These are phyloP conservation scores for Fusarium dimerum DNA, from an alignment of 2,329 filamentous ascomycete genomes.

Conservation along the genomic window DNA sequence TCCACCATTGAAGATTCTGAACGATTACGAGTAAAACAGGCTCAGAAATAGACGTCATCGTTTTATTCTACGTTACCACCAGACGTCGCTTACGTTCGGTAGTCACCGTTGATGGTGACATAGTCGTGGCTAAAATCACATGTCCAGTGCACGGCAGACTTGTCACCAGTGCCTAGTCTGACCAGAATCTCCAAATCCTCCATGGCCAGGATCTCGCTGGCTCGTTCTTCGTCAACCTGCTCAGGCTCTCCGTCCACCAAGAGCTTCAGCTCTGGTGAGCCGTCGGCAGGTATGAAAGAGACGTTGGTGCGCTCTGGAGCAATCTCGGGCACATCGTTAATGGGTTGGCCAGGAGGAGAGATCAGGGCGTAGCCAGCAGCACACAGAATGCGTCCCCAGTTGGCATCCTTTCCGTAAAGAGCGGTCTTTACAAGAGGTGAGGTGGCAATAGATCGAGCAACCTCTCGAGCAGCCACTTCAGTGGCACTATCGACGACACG, in stretches of 20 bases:
- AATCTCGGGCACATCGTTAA: slow-evolving; percentile 63
- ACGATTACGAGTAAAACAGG: not conserved
- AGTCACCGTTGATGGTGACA: slow-evolving; percentile 69
- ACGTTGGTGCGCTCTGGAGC: slow-evolving; percentile 72
- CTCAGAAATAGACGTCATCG: not conserved
- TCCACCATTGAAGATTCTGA: not conserved
- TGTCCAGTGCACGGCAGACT: slow-evolving; percentile 77
- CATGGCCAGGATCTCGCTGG: slow-evolving; percentile 74
- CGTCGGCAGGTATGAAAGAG: slow-evolving; percentile 76
- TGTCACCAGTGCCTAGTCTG: slow-evolving; percentile 66
- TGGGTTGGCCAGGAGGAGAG: slow-evolving; percentile 57
- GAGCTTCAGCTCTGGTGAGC: slow-evolving; percentile 74
- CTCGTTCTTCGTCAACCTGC: slow-evolving; percentile 72
- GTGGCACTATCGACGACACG: slow-evolving; percentile 73
- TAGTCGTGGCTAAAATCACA: slow-evolving; percentile 88
- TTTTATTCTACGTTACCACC: slow-evolving; percentile 4
- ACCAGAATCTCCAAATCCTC: slow-evolving; percentile 82
- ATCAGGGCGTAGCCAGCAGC: slow-evolving; percentile 81
- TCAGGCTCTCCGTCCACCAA: slow-evolving; percentile 80
- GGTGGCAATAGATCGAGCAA: slow-evolving; percentile 85
- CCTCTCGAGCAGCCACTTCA: slow-evolving; percentile 70
- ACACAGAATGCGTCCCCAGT: slow-evolving; percentile 97
- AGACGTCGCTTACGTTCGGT: slow-evolving; percentile 53
- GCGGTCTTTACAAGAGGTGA: slow-evolving; percentile 97
- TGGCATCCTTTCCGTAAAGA: slow-evolving; percentile 94